A percentile compares a stretch with the other conserved stretches of the same genome.
phyloP scores from a whole-genome alignment of 2,329 filamentous ascomycete species.

The Fusarium coffeatum region DNA sequence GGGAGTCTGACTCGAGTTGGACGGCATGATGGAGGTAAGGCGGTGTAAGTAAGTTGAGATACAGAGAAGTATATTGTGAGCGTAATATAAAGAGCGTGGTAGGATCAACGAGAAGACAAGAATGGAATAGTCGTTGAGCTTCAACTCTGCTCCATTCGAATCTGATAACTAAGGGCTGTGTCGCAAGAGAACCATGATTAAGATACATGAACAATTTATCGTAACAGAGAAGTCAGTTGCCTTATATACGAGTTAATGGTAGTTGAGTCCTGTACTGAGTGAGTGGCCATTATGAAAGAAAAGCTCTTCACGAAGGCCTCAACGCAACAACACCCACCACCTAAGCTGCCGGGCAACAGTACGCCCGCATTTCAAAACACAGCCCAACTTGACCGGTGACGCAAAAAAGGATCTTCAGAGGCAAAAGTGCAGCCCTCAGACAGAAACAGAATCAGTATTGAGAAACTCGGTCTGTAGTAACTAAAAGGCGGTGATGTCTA shows the following conservation, averaged over 20 bases:
- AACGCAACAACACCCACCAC: conserved; percentile 11
- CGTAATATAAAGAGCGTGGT: background rate
- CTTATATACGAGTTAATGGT: background rate
- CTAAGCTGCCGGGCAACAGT: background rate
- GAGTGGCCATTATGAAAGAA: background rate
- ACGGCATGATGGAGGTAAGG: conserved; percentile 5
- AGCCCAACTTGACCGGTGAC: conserved; percentile 6
- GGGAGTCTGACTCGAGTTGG: conserved; percentile 1
- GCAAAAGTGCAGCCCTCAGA: background rate
- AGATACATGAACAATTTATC: background rate
- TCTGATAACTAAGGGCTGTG: background rate
- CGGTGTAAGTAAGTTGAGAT: background rate
- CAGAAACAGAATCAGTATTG: background rate
- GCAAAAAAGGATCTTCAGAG: background rate
- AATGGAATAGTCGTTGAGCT: background rate
- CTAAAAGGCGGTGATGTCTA: conserved; percentile 14
- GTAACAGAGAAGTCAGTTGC: background rate
- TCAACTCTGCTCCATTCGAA: conserved; percentile 4
- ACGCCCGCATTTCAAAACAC: conserved; percentile 9
- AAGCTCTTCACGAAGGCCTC: background rate
- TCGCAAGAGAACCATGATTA: conserved; percentile 9
- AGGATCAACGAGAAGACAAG: background rate
- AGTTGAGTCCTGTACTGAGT: background rate
- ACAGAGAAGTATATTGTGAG: background rate
- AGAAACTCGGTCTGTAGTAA: conserved; percentile 1